These are phyloP conservation scores for Sporisorium iseilematis-ciliati DNA, from an alignment of 1,284 basidiomycete genomes.

Conservation along the genomic window DNA sequence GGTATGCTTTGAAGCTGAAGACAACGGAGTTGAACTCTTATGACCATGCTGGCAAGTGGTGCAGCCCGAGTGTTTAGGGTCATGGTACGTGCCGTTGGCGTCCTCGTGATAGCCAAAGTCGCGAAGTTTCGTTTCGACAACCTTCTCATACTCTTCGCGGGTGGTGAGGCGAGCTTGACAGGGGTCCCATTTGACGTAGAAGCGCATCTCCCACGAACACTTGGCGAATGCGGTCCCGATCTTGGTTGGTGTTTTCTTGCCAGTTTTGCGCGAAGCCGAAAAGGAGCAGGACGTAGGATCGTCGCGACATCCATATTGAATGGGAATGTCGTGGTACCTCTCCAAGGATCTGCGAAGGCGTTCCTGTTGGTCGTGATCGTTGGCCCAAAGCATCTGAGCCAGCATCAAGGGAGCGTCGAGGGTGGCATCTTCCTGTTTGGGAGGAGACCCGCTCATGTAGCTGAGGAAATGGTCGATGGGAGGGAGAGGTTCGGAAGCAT, in stretches of 20 bases:
- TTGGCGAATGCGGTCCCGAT: constrained; percentile 15
- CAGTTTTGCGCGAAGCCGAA: neutral
- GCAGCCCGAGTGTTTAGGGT: constrained; percentile 7
- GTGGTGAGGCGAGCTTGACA: constrained; percentile 1
- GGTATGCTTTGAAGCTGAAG: neutral
- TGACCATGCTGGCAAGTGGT: constrained; percentile 7
- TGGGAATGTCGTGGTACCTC: too few relatives aligned
- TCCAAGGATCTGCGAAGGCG: too few relatives aligned
- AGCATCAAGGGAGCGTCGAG: constrained; percentile 3
- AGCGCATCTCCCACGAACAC: constrained; percentile 15
- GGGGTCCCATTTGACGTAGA: constrained; percentile 8
- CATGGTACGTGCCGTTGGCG: constrained; percentile 1
- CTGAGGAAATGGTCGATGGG: neutral
- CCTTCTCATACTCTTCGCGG: neutral
- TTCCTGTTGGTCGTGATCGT: neutral
- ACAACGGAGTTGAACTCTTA: neutral
- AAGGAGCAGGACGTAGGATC: neutral
- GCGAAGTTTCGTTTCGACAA: constrained; percentile 12
- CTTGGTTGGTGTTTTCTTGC: neutral
- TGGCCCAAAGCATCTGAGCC: constrained; percentile 6
- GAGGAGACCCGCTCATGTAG: neutral
- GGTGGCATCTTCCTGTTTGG: neutral
- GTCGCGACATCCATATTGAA: neutral
- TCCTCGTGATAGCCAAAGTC: constrained; percentile 21
- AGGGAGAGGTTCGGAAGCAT: too few relatives aligned